Evolutionary conservation across 176 grass and related monocot species (phyloP).

Genomic region (Musa schizocarpa): DNA sequence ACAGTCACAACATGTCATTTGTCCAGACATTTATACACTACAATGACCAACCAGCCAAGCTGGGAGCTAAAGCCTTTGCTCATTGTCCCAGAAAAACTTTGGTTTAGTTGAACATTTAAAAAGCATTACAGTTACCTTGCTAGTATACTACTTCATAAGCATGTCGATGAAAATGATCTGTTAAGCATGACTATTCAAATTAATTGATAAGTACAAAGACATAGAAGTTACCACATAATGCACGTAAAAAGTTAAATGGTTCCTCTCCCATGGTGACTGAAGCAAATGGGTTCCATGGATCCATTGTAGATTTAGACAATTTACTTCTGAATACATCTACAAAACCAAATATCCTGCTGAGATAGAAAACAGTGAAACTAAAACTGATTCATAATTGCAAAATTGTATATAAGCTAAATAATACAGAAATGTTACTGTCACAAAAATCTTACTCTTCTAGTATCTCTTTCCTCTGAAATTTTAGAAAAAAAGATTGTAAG

Average conservation of each 20-base stretch:
- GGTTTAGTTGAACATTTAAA: neutral
- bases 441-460: neutral
- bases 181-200: neutral
- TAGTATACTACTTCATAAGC: neutral
- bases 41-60: neutral
- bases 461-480: neutral
- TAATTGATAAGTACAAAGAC: neutral
- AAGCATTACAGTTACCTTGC: neutral
- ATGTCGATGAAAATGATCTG: neutral
- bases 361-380: neutral
- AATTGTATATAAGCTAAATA: neutral
- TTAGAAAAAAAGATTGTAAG: too few relatives aligned
- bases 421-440: neutral
- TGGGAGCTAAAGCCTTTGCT: too few relatives aligned
- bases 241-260: conserved; percentile 21
- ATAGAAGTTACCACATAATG: conserved; percentile 17
- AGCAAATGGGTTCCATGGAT: conserved; percentile 6
- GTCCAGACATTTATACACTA: neutral
- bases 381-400: neutral
- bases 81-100: too few relatives aligned
- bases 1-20: neutral
- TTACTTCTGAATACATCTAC: conserved; percentile 3
- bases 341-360: neutral
- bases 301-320: neutral
- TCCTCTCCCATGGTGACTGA: conserved; percentile 10